A percentile compares a stretch with the other conserved stretches of the same genome.
Conservation (phyloP, 768 basidiomycete species). For the Calvatia gigantea region DNA sequence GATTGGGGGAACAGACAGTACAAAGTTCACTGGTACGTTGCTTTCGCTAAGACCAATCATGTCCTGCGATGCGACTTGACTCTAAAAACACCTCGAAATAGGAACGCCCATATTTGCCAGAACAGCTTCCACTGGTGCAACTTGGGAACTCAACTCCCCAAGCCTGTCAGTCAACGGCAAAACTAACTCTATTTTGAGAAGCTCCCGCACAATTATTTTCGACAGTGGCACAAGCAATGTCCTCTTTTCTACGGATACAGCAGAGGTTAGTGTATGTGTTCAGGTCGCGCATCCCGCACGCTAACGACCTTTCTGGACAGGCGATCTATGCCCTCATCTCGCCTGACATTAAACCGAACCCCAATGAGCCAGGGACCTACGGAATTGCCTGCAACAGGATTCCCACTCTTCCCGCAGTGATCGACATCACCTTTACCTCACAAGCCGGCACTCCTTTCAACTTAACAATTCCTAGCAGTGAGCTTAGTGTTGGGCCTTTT, state of each 20-base stretch:
- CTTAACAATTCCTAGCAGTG: constrained; percentile 52
- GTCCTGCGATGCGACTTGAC: not conserved
- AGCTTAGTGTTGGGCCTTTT: constrained; percentile 58
- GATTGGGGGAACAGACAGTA: constrained; percentile 47
- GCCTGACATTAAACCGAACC: constrained; percentile 49
- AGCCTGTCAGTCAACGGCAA: constrained; percentile 49
- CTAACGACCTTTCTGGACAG: constrained; percentile 24
- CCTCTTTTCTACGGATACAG: constrained; percentile 43
- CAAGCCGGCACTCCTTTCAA: constrained; percentile 46
- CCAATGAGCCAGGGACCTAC: constrained; percentile 50
- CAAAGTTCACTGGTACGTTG: constrained; percentile 44
- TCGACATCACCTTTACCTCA: constrained; percentile 54
- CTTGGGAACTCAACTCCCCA: constrained; percentile 46
- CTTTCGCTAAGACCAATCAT: constrained; percentile 7
- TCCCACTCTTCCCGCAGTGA: constrained; percentile 43
- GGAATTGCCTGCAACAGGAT: constrained; percentile 50
- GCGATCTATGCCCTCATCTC: constrained; percentile 58
- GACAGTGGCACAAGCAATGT: constrained; percentile 59
- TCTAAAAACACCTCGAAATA: constrained; percentile 16
- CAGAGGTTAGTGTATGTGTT: constrained; percentile 32
- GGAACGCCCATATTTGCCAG: constrained; percentile 42
- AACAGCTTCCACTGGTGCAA: constrained; percentile 30
- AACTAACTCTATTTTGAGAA: constrained; percentile 39
- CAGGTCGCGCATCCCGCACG: constrained; percentile 1
- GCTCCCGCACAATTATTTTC: constrained; percentile 44